A percentile compares a stretch with the other conserved stretches of the same genome.
Evolutionary conservation across 2,329 filamentous ascomycete genomes (phyloP).

Genomic region (Aureobasidium mangrovei): DNA sequence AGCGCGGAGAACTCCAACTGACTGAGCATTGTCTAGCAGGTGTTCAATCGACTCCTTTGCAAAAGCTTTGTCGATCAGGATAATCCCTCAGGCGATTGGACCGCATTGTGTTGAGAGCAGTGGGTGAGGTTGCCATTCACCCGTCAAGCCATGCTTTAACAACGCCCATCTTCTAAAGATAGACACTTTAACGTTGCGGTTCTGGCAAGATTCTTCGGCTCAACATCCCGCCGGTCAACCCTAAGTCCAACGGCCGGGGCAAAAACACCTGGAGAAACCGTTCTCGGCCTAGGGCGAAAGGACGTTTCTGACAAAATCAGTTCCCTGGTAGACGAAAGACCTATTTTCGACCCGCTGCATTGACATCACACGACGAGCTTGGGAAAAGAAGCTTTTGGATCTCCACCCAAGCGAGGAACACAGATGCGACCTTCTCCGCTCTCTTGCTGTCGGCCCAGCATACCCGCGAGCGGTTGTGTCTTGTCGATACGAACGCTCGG

Average conservation of each 20-base stretch:
- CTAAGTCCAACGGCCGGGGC: not conserved
- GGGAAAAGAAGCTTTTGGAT: not conserved
- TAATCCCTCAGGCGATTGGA: not conserved
- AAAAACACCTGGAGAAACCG: not conserved
- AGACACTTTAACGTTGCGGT: not conserved
- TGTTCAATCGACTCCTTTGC: too few relatives aligned
- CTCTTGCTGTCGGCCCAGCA: not conserved
- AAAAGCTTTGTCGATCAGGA: too few relatives aligned
- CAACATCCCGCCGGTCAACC: not conserved
- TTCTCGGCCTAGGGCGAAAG: not conserved
- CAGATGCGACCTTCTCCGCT: conserved; percentile 6
- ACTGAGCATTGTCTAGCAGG: too few relatives aligned
- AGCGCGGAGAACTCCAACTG: too few relatives aligned
- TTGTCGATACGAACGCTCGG: not conserved
- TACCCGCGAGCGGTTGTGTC: not conserved
- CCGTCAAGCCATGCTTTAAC: not conserved
- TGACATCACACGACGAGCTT: not conserved
- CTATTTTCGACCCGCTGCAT: not conserved
- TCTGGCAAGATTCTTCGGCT: not conserved
- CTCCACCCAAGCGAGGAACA: not conserved
- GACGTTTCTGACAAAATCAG: not conserved
- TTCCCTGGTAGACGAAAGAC: not conserved
- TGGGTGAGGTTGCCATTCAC: not conserved
- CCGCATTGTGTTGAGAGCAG: not conserved
- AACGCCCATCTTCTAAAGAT: conserved; percentile 1